Evolutionary conservation across 306 rosid species (phyloP), one percentile per base, ranked within the genome.

Genomic region (Prunus mume): DNA sequence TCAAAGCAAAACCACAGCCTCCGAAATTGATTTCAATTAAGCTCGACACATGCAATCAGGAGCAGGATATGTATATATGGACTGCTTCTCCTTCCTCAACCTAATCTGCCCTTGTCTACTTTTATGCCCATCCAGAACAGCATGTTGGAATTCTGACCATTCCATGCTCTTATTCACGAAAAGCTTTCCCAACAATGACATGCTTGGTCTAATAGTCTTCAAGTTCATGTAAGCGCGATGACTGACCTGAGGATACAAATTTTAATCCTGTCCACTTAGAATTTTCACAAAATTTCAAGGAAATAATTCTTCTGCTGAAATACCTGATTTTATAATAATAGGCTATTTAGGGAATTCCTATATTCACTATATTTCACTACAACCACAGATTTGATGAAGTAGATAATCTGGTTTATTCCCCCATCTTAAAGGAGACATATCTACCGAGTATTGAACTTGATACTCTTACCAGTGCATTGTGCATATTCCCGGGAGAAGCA

Each of bases 401-500:
- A 7, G 6, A 49, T 47, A 0, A 17, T 65, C 68, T 25, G 60
- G 13, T 43, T 49, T 14, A 61, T 18, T 18, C 38, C 76, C 15
- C n/a, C 0, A 34, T 50, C 28, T 50, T 50, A 54, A 8, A 20
- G 62, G 61, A 69, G 14, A 70, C 0, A 50, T 7, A 28, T 46
- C 18, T 30, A 34, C 32, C 0, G 0, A 9, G 27, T 46, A 27
- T n/a, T n/a, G n/a, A n/a, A n/a, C n/a, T n/a, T n/a, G 49, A 47
- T 64, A 50, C 45, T 79, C 93, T 90, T 82, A 95, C 99, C 93
- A 95, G 65, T 73, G 99, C 97, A 65, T 95, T 95, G 85, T 95
- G 99, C 99, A 95, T 95, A 69, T 95, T 92, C 83, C 99, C 99
- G 1, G 97, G 97, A 46, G 99, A 92, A 84, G 97, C 99, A 83